Percentiles rank a stretch among this genome's conserved stretches.
Evolutionary conservation across 257 asterid genomes (phyloP).

Genomic region (Solanum boliviense): DNA sequence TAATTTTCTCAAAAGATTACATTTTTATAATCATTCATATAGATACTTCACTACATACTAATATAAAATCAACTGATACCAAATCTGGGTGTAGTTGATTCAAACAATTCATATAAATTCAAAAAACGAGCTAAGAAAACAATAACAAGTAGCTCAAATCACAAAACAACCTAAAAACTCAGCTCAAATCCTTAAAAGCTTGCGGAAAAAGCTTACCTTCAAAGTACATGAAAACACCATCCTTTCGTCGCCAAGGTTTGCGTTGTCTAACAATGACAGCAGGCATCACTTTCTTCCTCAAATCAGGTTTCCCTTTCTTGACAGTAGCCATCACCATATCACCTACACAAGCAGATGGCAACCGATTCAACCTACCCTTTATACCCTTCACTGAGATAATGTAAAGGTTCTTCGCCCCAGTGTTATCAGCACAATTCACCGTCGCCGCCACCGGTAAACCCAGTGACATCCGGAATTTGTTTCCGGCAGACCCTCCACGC

Average conservation of each 20-base stretch:
- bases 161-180: background rate
- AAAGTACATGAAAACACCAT: conserved; percentile 55
- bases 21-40: background rate
- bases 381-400: conserved; percentile 56
- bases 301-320: conserved; percentile 61
- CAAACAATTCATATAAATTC: background rate
- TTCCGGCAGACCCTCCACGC: conserved; percentile 61
- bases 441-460: conserved; percentile 69
- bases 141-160: background rate
- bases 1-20: background rate
- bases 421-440: conserved; percentile 50
- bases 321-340: conserved; percentile 76
- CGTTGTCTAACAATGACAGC: conserved; percentile 58
- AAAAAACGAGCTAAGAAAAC: background rate
- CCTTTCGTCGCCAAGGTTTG: conserved; percentile 62
- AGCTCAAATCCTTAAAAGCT: background rate
- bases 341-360: conserved; percentile 61
- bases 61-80: background rate
- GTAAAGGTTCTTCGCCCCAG: conserved; percentile 46
- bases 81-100: background rate
- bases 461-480: conserved; percentile 55
- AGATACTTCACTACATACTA: background rate
- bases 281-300: conserved; percentile 63
- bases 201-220: conserved; percentile 16
- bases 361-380: conserved; percentile 48